Evolutionary conservation across 1,284 basidiomycete genomes (phyloP).

Genomic region (Butyriboletus regius): DNA sequence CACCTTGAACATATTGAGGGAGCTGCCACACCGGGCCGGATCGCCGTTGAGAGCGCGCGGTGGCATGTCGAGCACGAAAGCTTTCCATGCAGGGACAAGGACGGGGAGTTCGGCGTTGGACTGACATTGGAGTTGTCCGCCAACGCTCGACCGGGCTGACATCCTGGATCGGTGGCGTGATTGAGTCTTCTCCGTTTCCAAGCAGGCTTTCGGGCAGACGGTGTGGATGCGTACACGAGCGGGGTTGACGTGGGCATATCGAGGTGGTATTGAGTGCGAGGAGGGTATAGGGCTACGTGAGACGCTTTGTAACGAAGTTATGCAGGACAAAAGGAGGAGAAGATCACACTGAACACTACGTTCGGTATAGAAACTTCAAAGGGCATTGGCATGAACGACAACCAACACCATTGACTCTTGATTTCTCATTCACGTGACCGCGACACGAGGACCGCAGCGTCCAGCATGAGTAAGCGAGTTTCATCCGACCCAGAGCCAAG

Average conservation of each 20-base stretch:
- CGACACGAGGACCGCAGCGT: constrained; percentile 17
- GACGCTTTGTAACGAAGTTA: background rate
- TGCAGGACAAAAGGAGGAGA: background rate
- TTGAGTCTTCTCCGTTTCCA: constrained; percentile 27
- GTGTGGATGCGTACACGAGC: constrained; percentile 8
- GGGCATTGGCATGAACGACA: background rate
- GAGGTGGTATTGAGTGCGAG: background rate
- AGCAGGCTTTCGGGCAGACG: constrained; percentile 14
- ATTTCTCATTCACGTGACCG: constrained; percentile 26
- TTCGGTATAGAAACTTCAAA: background rate
- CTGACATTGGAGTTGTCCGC: constrained; percentile 21
- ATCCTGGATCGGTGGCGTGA: constrained; percentile 12
- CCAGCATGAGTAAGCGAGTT: too few relatives aligned
- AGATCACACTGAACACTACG: background rate
- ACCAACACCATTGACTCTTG: constrained; percentile 8
- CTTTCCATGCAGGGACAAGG: constrained; percentile 9
- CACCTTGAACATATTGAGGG: constrained; percentile 19
- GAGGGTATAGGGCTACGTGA: background rate
- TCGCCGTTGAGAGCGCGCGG: constrained; percentile 21
- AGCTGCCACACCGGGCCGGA: constrained; percentile 13
- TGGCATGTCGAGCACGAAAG: constrained; percentile 29
- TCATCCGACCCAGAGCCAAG: too few relatives aligned
- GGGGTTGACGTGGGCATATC: constrained; percentile 16
- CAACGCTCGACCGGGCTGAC: constrained; percentile 14
- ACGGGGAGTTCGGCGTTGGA: background rate